phyloP scores from a whole-genome alignment of 116 monocot species.

The Papilionanthe hybrid region DNA sequence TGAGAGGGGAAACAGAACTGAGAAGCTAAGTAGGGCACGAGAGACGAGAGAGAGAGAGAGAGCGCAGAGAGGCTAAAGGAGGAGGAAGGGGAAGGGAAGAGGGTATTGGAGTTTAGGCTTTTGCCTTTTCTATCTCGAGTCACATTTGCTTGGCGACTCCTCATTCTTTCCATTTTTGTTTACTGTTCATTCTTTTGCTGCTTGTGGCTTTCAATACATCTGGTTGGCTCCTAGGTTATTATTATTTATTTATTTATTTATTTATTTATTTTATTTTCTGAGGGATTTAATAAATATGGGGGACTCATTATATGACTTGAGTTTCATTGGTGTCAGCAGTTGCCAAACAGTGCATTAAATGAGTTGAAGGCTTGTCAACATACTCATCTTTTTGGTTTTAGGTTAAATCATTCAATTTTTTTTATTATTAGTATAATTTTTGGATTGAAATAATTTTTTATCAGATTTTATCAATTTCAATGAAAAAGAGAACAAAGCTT shows the following conservation, averaged over 20 bases:
- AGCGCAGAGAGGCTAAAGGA: neutral
- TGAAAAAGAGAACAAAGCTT: no score
- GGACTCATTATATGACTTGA: neutral
- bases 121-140: constrained; percentile 33
- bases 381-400: neutral
- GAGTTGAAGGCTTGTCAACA: neutral
- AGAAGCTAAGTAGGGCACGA: neutral
- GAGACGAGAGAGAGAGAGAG: constrained; percentile 11
- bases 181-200: constrained; percentile 9
- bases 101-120: constrained; percentile 19
- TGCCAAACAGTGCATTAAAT: constrained; percentile 4
- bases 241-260: neutral
- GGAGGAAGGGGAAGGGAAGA: neutral
- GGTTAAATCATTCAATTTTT: no score
- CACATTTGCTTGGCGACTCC: constrained; percentile 28
- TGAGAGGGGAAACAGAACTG: constrained; percentile 7
- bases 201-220: neutral
- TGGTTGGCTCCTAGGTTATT: neutral
- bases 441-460: no score
- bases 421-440: no score
- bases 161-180: constrained; percentile 36
- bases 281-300: no score
- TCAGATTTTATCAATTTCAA: no score
- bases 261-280: no score
- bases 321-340: constrained; percentile 12